A percentile compares a stretch with the other conserved stretches of the same genome.
Conservation (phyloP, 768 basidiomycete genomes). For the Leccinum fibrillosum region DNA sequence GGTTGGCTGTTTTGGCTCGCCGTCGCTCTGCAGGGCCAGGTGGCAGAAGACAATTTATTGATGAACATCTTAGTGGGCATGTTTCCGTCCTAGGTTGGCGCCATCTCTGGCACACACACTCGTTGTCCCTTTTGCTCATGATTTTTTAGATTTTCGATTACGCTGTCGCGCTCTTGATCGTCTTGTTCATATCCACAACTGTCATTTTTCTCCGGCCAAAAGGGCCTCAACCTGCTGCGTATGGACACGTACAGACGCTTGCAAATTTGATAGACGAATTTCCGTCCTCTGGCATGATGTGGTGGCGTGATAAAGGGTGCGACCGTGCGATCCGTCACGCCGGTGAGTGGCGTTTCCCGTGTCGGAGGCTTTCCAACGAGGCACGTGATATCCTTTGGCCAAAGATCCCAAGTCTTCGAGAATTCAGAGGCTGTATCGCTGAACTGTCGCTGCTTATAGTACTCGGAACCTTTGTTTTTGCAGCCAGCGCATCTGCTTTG, state of each 20-base stretch:
- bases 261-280: conserved; percentile 36
- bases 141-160: conserved; percentile 25
- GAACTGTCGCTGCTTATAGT: conserved; percentile 87
- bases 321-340: conserved; percentile 13
- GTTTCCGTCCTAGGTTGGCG: conserved; percentile 10
- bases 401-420: conserved; percentile 50
- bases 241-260: conserved; percentile 34
- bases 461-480: conserved; percentile 69
- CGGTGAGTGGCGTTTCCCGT: conserved; percentile 14
- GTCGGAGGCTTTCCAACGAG: not conserved
- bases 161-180: conserved; percentile 13
- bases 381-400: too few relatives aligned
- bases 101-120: not conserved
- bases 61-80: too few relatives aligned
- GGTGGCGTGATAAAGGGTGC: conserved; percentile 28
- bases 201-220: conserved; percentile 10
- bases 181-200: conserved; percentile 15
- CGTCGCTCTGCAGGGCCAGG: too few relatives aligned
- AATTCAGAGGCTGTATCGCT: conserved; percentile 75
- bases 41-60: too few relatives aligned
- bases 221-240: conserved; percentile 30
- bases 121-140: not conserved
- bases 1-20: conserved; percentile 31
- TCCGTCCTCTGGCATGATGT: conserved; percentile 24
- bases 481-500: conserved; percentile 75